A percentile compares a stretch with the other conserved stretches of the same genome.
These are phyloP conservation scores for Prunus dulcis DNA, from an alignment of 306 rosid genomes.

Conservation along the genomic window DNA sequence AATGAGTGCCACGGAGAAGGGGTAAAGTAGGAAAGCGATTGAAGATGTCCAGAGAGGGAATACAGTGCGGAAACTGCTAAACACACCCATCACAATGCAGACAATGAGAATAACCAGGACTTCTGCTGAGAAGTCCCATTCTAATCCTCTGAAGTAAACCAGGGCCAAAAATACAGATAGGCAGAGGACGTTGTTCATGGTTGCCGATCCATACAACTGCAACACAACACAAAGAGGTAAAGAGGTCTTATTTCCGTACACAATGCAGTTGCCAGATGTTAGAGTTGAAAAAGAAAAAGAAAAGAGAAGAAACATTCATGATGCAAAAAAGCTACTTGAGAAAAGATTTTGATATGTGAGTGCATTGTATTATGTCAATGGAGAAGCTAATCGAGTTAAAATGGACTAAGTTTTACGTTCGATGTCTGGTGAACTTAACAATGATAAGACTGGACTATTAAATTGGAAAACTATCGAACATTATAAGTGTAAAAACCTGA, in stretches of 20 bases:
- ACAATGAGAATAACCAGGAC: slow-evolving; percentile 79
- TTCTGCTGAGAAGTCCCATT: slow-evolving; percentile 93
- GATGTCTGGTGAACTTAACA: background rate
- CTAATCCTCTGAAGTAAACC: slow-evolving; percentile 68
- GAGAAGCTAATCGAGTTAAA: background rate
- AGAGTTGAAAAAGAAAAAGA: background rate
- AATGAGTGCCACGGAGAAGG: slow-evolving; percentile 73
- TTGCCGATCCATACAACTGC: slow-evolving; percentile 91
- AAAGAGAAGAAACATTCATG: background rate
- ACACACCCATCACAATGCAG: slow-evolving; percentile 66
- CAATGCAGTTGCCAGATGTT: background rate
- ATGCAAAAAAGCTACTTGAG: background rate
- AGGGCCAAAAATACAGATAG: slow-evolving; percentile 87
- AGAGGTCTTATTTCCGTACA: background rate
- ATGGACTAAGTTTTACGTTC: too few relatives aligned
- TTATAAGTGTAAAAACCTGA: slow-evolving; percentile 45
- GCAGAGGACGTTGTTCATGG: slow-evolving; percentile 93
- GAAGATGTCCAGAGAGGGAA: slow-evolving; percentile 91
- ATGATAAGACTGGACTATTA: background rate
- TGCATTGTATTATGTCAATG: background rate
- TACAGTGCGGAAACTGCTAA: slow-evolving; percentile 73
- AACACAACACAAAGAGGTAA: background rate
- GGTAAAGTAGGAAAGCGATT: slow-evolving; percentile 77
- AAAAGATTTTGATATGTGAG: background rate
- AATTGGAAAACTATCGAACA: background rate